Base-by-base conservation (phyloP, 352 stramenopile genomes). In the Peronospora destructor region DNA sequence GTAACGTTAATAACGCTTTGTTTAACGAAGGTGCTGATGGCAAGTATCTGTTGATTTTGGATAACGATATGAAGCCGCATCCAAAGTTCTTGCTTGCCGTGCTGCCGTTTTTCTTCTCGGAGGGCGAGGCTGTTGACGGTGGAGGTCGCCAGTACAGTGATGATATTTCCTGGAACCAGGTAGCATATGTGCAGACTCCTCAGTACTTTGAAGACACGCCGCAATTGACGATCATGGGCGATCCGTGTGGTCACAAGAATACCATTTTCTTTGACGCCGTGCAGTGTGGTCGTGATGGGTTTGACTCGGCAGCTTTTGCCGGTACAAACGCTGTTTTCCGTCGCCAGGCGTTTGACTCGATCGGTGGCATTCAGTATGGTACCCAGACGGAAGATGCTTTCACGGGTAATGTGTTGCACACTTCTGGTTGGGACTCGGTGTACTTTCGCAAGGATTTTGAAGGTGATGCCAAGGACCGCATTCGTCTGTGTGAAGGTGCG, bases 51-150 rank as follows among this genome's bases (percentile, higher is more conserved):
- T 55, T 95, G 38, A 94, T 95, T 77, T 55, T 95, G 32, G 85
- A 95, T 88, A 94, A 91, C 64, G 84, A 95, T 71, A 95, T 95
- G 84, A 91, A 94, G 68, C 84, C 84, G 38, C 84, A 94, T 42
- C 79, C 79, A 21, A 94, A 91, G 68, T 91, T 94, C 59, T 53
- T 94, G 28, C 65, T 91, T 6, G 84, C 84, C 0, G 77, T 91
- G 21, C 67, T 94, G 11, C 81, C 84, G 21, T 94, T 94, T 68
- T 92, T 94, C 69, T 94, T 94, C 59, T 91, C 81, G 42, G 84
- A 94, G 50, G 84, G 80, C 17, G 81, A 94, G 48, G 81, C 81
- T 11, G 84, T 94, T 3, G 84, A 94, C 45, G 84, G 76, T 17
- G 75, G 73, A 42, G 84, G 79, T 12, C 81, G 81, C 28, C 81